Conservation (phyloP, 2,329 filamentous ascomycete species). For the Macroventuria anomochaeta region DNA sequence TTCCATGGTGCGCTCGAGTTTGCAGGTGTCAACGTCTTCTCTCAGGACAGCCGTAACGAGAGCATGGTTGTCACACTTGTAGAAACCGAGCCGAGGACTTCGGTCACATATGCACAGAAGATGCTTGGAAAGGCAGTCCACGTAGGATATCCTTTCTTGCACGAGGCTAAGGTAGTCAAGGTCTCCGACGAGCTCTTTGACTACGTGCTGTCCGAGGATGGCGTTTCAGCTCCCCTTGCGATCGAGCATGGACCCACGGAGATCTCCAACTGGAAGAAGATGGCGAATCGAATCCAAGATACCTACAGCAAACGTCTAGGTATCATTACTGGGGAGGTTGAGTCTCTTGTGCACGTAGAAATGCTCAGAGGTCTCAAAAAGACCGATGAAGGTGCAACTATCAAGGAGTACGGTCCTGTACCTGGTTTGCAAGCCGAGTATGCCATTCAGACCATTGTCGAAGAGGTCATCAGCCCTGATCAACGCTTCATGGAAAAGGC, state of each 20-base stretch:
- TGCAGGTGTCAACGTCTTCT: conserved; percentile 92
- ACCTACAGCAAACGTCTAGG: conserved; percentile 91
- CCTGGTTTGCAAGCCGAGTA: conserved; percentile 87
- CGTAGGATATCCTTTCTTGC: conserved; percentile 92
- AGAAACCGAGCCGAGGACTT: conserved; percentile 74
- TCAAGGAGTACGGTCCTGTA: conserved; percentile 91
- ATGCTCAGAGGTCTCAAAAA: conserved; percentile 91
- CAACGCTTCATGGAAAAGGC: conserved; percentile 89
- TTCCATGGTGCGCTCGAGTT: conserved; percentile 83
- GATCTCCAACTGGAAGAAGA: conserved; percentile 83
- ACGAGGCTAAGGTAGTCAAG: conserved; percentile 87
- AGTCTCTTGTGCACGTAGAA: conserved; percentile 89
- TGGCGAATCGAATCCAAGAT: conserved; percentile 81
- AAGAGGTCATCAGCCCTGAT: conserved; percentile 88
- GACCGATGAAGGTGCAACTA: conserved; percentile 85
- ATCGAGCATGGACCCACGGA: conserved; percentile 76
- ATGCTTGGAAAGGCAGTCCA: conserved; percentile 87
- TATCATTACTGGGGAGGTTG: conserved; percentile 83
- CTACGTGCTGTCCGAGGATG: conserved; percentile 74
- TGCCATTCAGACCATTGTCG: conserved; percentile 88
- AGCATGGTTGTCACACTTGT: conserved; percentile 91
- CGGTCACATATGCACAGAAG: conserved; percentile 72
- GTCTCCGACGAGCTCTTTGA: conserved; percentile 94
- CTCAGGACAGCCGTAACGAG: conserved; percentile 93
- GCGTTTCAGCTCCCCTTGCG: conserved; percentile 66